These are phyloP conservation scores for Periconia sp. DNA, from an alignment of 2,329 filamentous ascomycete genomes.

Conservation along the genomic window DNA sequence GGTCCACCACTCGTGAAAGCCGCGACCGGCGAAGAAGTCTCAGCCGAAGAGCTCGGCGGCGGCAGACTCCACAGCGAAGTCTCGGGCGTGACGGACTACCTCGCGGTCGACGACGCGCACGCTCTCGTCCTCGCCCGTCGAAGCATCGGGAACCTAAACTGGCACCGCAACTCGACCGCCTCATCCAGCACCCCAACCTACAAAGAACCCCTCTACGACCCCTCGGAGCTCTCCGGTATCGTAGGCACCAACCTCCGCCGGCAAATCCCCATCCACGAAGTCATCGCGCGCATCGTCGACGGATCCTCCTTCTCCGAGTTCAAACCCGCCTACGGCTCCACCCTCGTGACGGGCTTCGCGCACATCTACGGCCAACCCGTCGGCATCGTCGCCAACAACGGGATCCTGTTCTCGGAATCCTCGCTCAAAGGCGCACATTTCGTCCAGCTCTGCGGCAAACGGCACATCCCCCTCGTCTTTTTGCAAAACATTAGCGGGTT, in stretches of 20 bases:
- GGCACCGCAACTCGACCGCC: constrained; percentile 57
- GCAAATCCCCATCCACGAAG: constrained; percentile 81
- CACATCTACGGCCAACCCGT: constrained; percentile 87
- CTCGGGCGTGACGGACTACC: constrained; percentile 91
- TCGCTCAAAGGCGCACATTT: constrained; percentile 95
- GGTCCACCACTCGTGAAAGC: constrained; percentile 94
- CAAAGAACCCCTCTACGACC: constrained; percentile 77
- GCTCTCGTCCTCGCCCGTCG: constrained; percentile 82
- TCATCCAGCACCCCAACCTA: constrained; percentile 48
- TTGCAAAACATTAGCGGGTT: constrained; percentile 97
- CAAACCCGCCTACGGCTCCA: constrained; percentile 86
- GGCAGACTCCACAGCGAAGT: constrained; percentile 87
- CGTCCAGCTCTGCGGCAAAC: constrained; percentile 89
- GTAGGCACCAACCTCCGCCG: constrained; percentile 87
- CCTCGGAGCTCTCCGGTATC: constrained; percentile 81
- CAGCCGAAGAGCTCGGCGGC: constrained; percentile 86
- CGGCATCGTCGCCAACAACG: constrained; percentile 93
- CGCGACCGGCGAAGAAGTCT: constrained; percentile 89
- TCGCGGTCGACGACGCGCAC: constrained; percentile 92
- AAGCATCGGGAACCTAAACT: constrained; percentile 87
- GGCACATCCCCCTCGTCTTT: constrained; percentile 87
- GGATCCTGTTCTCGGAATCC: constrained; percentile 87
- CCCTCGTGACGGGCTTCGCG: constrained; percentile 87
- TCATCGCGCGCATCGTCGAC: constrained; percentile 92
- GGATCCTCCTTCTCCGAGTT: constrained; percentile 90